Evolutionary conservation across 1,284 basidiomycete species (phyloP).

Genomic region (Xerocomus cyaneibrunnescens): DNA sequence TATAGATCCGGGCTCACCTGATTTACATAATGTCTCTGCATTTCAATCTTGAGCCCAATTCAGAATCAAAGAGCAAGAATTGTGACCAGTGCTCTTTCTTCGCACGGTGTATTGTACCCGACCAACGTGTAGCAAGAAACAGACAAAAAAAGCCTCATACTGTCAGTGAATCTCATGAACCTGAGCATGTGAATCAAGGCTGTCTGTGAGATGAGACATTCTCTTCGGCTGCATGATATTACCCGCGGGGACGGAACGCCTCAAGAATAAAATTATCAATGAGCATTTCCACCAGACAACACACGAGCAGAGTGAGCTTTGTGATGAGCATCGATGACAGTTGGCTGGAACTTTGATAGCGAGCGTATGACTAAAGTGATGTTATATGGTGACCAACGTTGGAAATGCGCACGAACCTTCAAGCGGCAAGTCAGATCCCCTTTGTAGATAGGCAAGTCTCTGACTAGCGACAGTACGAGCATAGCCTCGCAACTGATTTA

Average conservation of each 20-base stretch:
- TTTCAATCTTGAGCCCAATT: not conserved
- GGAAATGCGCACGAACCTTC: not conserved
- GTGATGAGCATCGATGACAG: not conserved
- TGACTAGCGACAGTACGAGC: not conserved
- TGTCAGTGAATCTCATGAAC: not conserved
- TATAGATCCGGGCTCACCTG: not conserved
- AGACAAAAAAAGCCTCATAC: not conserved
- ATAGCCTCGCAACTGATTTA: not conserved
- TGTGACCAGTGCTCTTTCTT: not conserved
- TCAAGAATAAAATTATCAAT: not conserved
- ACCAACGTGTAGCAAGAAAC: not conserved
- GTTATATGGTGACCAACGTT: not conserved
- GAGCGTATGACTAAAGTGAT: not conserved
- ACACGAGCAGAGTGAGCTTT: not conserved
- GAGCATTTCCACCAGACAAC: not conserved
- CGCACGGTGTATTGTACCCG: not conserved
- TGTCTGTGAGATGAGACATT: not conserved
- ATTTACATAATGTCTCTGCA: no score
- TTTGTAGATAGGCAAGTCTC: not conserved
- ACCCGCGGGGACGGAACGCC: not conserved
- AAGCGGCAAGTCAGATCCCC: not conserved
- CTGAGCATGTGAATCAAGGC: conserved; percentile 2
- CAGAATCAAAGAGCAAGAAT: not conserved
- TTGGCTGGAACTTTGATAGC: not conserved
- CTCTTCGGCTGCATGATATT: not conserved